These are phyloP conservation scores for Amanita subjunquillea DNA, from an alignment of 768 basidiomycete genomes.

Conservation along the genomic window DNA sequence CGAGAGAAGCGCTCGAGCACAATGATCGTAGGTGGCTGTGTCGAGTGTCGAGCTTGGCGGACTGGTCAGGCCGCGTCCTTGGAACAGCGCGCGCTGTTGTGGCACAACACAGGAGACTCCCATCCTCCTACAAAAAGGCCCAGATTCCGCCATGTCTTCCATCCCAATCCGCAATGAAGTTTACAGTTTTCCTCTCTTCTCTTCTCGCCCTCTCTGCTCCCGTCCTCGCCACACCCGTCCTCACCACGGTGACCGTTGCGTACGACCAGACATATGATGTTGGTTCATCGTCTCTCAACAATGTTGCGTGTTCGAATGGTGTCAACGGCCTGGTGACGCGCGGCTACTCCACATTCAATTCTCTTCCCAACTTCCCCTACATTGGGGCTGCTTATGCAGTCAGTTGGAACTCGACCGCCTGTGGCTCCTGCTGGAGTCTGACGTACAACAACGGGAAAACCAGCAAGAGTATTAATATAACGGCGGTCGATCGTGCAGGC, in stretches of 20 bases:
- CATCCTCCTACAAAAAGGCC: background rate
- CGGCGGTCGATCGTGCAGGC: conserved; percentile 29
- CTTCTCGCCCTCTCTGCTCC: conserved; percentile 14
- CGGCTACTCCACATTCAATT: conserved; percentile 27
- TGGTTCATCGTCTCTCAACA: conserved; percentile 17
- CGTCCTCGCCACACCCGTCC: conserved; percentile 10
- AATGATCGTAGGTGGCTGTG: background rate
- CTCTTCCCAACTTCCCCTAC: conserved; percentile 32
- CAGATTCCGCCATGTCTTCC: background rate
- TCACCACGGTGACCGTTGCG: conserved; percentile 8
- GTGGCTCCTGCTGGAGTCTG: conserved; percentile 38
- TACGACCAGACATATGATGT: conserved; percentile 36
- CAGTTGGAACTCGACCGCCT: conserved; percentile 28
- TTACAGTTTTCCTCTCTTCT: conserved; percentile 15
- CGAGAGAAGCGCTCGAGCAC: background rate
- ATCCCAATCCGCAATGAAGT: conserved; percentile 11
- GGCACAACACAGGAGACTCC: background rate
- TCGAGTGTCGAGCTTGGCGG: background rate
- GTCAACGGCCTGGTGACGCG: conserved; percentile 28
- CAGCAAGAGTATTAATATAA: conserved; percentile 21
- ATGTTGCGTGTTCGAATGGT: conserved; percentile 40
- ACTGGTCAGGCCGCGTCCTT: background rate
- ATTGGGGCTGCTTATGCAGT: conserved; percentile 35
- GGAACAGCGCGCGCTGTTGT: too few species aligned
- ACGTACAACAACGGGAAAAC: conserved; percentile 17